Percentiles rank a stretch among this genome's conserved stretches.
Evolutionary conservation across 306 rosid species (phyloP).

Genomic region (Ammopiptanthus mongolicus): DNA sequence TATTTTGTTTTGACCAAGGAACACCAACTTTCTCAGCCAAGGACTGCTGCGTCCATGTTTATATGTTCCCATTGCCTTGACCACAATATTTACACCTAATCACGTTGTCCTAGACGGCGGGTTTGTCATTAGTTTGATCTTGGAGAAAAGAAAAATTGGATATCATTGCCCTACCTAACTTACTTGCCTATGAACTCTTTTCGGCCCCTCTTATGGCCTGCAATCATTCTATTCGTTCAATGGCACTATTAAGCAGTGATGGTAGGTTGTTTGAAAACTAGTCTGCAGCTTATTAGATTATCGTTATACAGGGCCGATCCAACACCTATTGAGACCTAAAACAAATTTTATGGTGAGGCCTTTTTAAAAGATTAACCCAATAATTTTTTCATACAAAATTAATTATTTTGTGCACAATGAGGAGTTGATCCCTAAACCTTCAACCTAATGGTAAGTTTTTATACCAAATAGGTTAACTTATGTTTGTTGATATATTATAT

Average conservation of each 20-base stretch:
- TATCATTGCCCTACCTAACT: conserved; percentile 8
- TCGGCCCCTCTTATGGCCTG: not conserved
- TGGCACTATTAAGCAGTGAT: not conserved
- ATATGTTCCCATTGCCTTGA: not conserved
- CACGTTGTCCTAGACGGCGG: conserved; percentile 3
- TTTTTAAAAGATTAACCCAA: too few species aligned
- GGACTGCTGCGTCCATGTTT: not conserved
- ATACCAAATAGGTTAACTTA: too few species aligned
- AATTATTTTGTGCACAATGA: too few species aligned
- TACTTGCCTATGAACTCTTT: not conserved
- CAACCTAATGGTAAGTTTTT: too few species aligned
- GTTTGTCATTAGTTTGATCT: not conserved
- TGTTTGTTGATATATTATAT: too few species aligned
- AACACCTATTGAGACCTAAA: too few species aligned
- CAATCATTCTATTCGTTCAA: conserved; percentile 2
- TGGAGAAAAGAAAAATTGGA: not conserved
- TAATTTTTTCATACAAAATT: too few species aligned
- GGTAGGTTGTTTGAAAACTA: not conserved
- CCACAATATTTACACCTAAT: conserved; percentile 16
- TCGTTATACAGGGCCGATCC: too few species aligned
- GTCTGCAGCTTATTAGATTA: not conserved
- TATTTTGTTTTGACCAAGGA: conserved; percentile 15
- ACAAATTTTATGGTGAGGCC: too few species aligned
- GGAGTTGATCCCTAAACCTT: too few species aligned
- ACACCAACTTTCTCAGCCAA: not conserved